Evolutionary conservation across 2,329 filamentous ascomycete genomes (phyloP), one percentile per base, ranked within the genome.

Genomic region (Xylaria sp.): DNA sequence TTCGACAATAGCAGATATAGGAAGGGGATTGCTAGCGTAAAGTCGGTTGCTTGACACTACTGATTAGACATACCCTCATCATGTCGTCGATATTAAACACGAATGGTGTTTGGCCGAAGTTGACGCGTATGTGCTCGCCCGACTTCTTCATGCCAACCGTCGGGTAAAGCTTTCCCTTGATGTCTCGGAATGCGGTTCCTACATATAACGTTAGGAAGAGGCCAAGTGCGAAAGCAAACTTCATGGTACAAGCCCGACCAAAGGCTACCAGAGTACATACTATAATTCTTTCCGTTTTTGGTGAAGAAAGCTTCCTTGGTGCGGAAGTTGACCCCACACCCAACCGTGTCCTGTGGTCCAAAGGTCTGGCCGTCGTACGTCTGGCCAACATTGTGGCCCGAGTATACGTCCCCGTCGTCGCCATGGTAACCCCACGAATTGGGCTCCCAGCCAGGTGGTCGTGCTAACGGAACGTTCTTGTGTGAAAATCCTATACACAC

Each of bases 41-140:
- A 34, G 16, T 34, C n/a, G 16, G 11, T 34, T 7, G 11, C 11
- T 7, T 13, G 4, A 13, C 4, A 34, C 11, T 4, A 34, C 16
- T 34, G 6, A 34, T 34, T 13, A 34, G 29, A 65, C 82, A 66
- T 80, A 90, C 90, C 77, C 82, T 82, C 76, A 96, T 88, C 80
- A 94, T 84, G 55, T 84, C 83, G 71, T 97, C 91, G 63, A 99
- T 97, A 70, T 97, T 90, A 74, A 89, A 99, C 41, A 91, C 81
- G 71, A 97, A 97, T 2, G 89, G 89, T 48, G 81, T 83, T 71
- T 88, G 84, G 43, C 86, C 86, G 73, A 89, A 89, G 66, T 89
- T 89, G 61, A 78, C 82, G 55, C 78, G 73, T 53, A 89, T 69
- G 61, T 84, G 78, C 64, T 89, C 86, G 41, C 84, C 83, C 1